A percentile compares a stretch with the other conserved stretches of the same genome.
These are phyloP conservation scores for Lasiosphaeriaceae sp. DNA, from an alignment of 495 filamentous ascomycete genomes.

Conservation along the genomic window DNA sequence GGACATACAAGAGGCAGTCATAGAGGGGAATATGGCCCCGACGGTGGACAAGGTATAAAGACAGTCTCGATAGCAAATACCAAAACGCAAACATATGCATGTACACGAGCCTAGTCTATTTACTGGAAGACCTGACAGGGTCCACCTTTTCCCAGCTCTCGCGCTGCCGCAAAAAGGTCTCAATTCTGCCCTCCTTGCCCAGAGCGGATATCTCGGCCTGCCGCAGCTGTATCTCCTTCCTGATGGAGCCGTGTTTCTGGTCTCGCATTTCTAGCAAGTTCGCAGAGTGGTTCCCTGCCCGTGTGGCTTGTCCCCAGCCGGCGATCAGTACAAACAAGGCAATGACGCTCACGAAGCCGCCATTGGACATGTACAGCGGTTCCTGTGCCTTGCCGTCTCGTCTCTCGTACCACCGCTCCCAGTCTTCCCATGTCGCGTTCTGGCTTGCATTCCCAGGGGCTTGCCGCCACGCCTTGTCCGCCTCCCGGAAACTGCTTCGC, in stretches of 20 bases:
- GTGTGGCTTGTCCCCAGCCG: constrained; percentile 60
- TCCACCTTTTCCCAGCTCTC: constrained; percentile 40
- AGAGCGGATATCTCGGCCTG: constrained; percentile 47
- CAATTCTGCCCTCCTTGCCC: constrained; percentile 60
- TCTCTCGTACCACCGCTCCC: constrained; percentile 80
- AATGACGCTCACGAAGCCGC: constrained; percentile 66
- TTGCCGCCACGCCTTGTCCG: constrained; percentile 47
- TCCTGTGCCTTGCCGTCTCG: constrained; percentile 48
- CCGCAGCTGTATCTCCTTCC: constrained; percentile 55
- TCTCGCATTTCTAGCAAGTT: constrained; percentile 60
- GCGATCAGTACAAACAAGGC: constrained; percentile 63
- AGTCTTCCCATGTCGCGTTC: constrained; percentile 98
- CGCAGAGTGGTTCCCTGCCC: constrained; percentile 54
- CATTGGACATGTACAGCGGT: constrained; percentile 68
- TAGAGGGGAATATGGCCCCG: not conserved
- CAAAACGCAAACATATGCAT: not conserved
- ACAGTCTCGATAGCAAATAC: not conserved
- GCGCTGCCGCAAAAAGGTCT: constrained; percentile 67
- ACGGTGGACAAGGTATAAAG: too few relatives aligned
- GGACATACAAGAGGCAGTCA: not conserved
- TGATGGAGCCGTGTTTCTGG: constrained; percentile 58
- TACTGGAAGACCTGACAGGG: not conserved
- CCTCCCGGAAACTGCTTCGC: constrained; percentile 32
- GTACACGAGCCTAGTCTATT: too few relatives aligned
- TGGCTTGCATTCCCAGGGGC: constrained; percentile 55